Conservation (phyloP, 23 red algal genomes). For the Porphyridium purpureum region DNA sequence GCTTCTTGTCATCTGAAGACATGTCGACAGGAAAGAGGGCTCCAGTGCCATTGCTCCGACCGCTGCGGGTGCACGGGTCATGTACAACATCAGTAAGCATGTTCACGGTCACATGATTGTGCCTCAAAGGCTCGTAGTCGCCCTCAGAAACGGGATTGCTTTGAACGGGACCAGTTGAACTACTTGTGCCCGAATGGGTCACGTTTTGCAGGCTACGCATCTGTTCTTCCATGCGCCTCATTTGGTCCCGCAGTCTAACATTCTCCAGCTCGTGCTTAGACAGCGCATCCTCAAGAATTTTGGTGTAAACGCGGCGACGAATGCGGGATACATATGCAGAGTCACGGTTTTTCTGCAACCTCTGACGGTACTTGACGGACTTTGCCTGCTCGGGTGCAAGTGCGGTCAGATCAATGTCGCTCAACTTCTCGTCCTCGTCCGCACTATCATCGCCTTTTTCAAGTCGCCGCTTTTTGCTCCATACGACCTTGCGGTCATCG, state of each 20-base stretch:
- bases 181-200: no score
- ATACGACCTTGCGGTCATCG: not conserved
- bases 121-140: no score
- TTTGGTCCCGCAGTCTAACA: not conserved
- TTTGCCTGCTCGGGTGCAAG: not conserved
- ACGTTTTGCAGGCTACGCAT: no score
- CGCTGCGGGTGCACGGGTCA: no score
- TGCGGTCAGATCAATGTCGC: not conserved
- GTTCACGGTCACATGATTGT: no score
- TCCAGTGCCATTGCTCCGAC: no score
- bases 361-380: slow-evolving; percentile 16
- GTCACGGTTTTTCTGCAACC: slow-evolving; percentile 34
- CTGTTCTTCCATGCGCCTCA: not conserved
- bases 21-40: no score
- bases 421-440: not conserved
- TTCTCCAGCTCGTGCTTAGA: slow-evolving; percentile 12
- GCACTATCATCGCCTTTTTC: not conserved
- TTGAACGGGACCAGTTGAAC: no score
- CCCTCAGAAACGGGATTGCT: no score
- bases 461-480: not conserved
- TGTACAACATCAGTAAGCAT: no score
- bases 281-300: slow-evolving; percentile 13
- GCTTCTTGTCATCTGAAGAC: no score
- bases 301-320: slow-evolving; percentile 24
- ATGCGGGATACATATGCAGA: slow-evolving; percentile 25